Evolutionary conservation across 176 grass and related monocot genomes (phyloP).

Genomic region (Pharus latifolius): DNA sequence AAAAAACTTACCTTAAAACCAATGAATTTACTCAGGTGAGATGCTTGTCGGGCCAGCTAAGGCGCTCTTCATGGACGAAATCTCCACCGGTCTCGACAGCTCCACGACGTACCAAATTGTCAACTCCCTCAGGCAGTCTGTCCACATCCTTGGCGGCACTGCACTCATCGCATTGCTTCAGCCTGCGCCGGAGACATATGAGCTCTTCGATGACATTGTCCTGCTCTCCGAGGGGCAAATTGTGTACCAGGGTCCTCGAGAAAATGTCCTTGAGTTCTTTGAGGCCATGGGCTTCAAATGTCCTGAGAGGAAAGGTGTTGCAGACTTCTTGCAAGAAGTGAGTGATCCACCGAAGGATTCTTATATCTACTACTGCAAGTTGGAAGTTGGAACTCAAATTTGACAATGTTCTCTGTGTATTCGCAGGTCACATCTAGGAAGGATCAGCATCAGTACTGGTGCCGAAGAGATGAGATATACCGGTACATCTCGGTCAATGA

Average conservation of each 20-base stretch:
- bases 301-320: slow-evolving; percentile 83
- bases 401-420: slow-evolving; percentile 7
- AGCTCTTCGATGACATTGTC: slow-evolving; percentile 80
- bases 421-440: slow-evolving; percentile 87
- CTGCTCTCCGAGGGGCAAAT: slow-evolving; percentile 87
- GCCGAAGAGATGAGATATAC: slow-evolving; percentile 30
- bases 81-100: slow-evolving; percentile 88
- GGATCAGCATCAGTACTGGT: slow-evolving; percentile 94
- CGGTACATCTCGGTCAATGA: slow-evolving; percentile 73
- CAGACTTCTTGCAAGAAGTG: slow-evolving; percentile 96
- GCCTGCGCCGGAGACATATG: slow-evolving; percentile 85
- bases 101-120: slow-evolving; percentile 90
- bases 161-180: slow-evolving; percentile 89
- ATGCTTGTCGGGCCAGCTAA: slow-evolving; percentile 96
- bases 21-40: slow-evolving; percentile 46
- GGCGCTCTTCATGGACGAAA: slow-evolving; percentile 97
- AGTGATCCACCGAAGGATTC: slow-evolving; percentile 4
- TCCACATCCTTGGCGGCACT: slow-evolving; percentile 81
- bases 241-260: slow-evolving; percentile 86
- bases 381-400: neutral
- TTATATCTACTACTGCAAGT: neutral
- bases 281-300: slow-evolving; percentile 85
- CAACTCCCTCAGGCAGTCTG: slow-evolving; percentile 75
- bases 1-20: slow-evolving; percentile 14
- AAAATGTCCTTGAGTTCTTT: slow-evolving; percentile 73